A percentile compares a stretch with the other conserved stretches of the same genome.
Evolutionary conservation across 1,284 basidiomycete genomes (phyloP).

Genomic region (Moesziomyces sp.): DNA sequence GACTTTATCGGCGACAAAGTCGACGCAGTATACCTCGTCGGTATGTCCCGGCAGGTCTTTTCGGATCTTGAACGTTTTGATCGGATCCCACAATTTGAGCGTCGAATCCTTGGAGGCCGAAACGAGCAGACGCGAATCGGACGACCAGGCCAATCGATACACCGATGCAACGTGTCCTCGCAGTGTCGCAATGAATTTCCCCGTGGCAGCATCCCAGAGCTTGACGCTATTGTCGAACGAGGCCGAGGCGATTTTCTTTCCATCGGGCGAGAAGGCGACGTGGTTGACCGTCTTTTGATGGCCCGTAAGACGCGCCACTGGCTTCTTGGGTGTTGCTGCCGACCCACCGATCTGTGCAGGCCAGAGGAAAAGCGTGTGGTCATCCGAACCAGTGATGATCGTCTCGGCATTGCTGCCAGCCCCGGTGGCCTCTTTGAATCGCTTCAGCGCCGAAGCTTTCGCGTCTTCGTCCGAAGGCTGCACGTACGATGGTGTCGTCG

Average conservation of each 20-base stretch:
- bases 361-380: conserved; percentile 76
- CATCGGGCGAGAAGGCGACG: conserved; percentile 94
- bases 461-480: conserved; percentile 28
- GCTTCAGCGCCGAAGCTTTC: conserved; percentile 68
- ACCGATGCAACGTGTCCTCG: conserved; percentile 94
- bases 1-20: conserved; percentile 83
- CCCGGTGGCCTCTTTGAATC: conserved; percentile 80
- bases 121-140: conserved; percentile 88
- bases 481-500: conserved; percentile 23
- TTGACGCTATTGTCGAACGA: conserved; percentile 92
- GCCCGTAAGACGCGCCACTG: conserved; percentile 86
- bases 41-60: conserved; percentile 93
- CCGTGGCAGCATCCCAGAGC: conserved; percentile 83
- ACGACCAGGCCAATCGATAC: conserved; percentile 93
- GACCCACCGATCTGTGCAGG: conserved; percentile 56
- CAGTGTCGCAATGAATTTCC: conserved; percentile 79
- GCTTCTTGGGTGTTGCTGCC: conserved; percentile 75
- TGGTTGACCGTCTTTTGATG: conserved; percentile 96
- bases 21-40: conserved; percentile 97
- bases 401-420: conserved; percentile 75
- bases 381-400: conserved; percentile 90
- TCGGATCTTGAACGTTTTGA: conserved; percentile 77
- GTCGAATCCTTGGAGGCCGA: conserved; percentile 96
- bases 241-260: conserved; percentile 87
- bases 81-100: conserved; percentile 70